A percentile compares a stretch with the other conserved stretches of the same genome.
Evolutionary conservation across 805 yeast genomes (phyloP).

Genomic region (Zygosaccharomyces gambellarensis): DNA sequence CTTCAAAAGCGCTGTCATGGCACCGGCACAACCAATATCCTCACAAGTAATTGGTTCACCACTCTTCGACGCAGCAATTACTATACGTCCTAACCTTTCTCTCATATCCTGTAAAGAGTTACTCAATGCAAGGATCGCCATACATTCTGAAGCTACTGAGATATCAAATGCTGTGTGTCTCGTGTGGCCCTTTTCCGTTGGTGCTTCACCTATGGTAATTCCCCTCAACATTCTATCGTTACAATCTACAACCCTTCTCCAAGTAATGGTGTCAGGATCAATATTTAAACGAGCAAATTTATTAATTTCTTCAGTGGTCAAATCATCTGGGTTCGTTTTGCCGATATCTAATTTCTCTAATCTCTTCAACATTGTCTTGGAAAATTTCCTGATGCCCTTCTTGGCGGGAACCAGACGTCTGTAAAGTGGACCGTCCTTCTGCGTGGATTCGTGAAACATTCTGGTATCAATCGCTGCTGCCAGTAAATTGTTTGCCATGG

Average conservation of each 20-base stretch:
- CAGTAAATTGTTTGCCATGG: slow-evolving; percentile 72
- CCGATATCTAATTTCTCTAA: slow-evolving; percentile 61
- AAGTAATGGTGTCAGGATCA: slow-evolving; percentile 73
- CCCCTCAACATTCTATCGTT: slow-evolving; percentile 78
- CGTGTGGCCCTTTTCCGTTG: slow-evolving; percentile 70
- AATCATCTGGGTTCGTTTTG: slow-evolving; percentile 66
- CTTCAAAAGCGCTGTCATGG: slow-evolving; percentile 72
- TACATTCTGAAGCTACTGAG: slow-evolving; percentile 78
- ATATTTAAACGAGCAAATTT: slow-evolving; percentile 66
- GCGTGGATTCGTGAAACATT: slow-evolving; percentile 78
- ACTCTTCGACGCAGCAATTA: slow-evolving; percentile 60
- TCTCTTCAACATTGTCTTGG: slow-evolving; percentile 63
- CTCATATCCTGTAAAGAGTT: slow-evolving; percentile 67
- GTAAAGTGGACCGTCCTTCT: slow-evolving; percentile 65
- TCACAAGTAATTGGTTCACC: slow-evolving; percentile 79
- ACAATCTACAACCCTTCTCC: slow-evolving; percentile 82
- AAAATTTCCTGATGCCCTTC: slow-evolving; percentile 63
- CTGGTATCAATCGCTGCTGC: slow-evolving; percentile 86
- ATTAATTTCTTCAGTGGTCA: slow-evolving; percentile 62
- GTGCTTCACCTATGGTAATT: slow-evolving; percentile 73
- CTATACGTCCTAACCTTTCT: slow-evolving; percentile 69
- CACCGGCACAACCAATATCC: slow-evolving; percentile 83
- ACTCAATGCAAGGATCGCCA: slow-evolving; percentile 79
- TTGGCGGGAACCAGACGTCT: slow-evolving; percentile 71
- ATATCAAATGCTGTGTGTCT: slow-evolving; percentile 78